A percentile compares a stretch with the other conserved stretches of the same genome.
phyloP scores from a whole-genome alignment of 768 basidiomycete species.

The Phanerodontia chrysosporium region DNA sequence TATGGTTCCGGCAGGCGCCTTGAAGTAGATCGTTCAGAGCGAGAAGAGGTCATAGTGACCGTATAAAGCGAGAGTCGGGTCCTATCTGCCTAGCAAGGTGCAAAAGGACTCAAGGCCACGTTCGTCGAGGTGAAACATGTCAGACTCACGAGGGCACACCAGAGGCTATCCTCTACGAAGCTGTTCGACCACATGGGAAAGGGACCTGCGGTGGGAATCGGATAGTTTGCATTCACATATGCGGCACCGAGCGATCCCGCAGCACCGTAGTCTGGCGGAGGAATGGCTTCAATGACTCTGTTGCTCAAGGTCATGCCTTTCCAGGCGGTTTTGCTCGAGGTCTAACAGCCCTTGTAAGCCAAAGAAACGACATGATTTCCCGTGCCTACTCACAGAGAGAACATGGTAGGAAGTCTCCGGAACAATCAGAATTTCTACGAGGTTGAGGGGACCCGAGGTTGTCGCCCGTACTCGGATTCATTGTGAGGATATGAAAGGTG shows the following conservation, averaged over 20 bases:
- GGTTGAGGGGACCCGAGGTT: constrained; percentile 1
- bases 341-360: background rate
- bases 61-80: too few relatives aligned
- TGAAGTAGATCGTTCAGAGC: background rate
- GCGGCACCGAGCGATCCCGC: constrained; percentile 2
- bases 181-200: constrained; percentile 5
- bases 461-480: constrained; percentile 2
- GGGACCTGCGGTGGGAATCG: background rate
- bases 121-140: too few relatives aligned
- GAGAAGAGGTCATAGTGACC: background rate
- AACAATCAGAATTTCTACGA: background rate
- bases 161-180: background rate
- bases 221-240: constrained; percentile 1
- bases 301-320: background rate
- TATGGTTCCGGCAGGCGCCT: background rate
- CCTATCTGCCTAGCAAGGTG: too few relatives aligned
- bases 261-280: background rate
- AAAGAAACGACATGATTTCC: too few relatives aligned
- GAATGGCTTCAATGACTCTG: background rate
- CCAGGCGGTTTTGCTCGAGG: background rate
- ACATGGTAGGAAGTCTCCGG: constrained; percentile 2
- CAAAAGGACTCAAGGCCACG: too few relatives aligned
- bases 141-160: background rate
- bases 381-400: constrained; percentile 1
- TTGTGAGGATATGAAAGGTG: constrained; percentile 5